Conservation (phyloP, 495 filamentous ascomycete genomes). For the Daldinia caldariorum region DNA sequence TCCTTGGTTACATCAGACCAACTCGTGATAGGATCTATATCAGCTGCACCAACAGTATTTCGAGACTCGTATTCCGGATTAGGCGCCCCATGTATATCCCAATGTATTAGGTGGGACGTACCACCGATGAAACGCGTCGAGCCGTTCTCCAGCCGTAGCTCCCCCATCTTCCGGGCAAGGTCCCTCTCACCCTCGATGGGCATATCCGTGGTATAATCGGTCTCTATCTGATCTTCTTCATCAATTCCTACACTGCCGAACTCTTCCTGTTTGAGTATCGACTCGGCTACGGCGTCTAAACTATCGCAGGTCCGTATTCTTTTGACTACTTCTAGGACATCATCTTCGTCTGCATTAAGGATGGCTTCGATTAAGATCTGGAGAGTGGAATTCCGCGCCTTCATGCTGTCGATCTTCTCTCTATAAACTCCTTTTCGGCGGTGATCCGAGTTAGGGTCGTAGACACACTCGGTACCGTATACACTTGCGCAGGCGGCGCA, state of each 20-base stretch:
- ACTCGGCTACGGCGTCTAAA: slow-evolving; percentile 87
- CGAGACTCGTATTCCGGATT: slow-evolving; percentile 60
- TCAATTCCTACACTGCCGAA: slow-evolving; percentile 53
- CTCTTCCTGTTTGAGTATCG: slow-evolving; percentile 67
- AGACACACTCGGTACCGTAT: slow-evolving; percentile 91
- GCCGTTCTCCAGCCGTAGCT: slow-evolving; percentile 86
- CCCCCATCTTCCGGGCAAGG: slow-evolving; percentile 91
- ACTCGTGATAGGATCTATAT: slow-evolving; percentile 73
- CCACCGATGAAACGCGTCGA: slow-evolving; percentile 93
- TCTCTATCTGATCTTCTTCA: slow-evolving; percentile 55
- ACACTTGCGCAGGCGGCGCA: slow-evolving; percentile 96
- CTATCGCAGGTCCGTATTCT: slow-evolving; percentile 93
- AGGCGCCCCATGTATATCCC: slow-evolving; percentile 62
- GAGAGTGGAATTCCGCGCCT: slow-evolving; percentile 86
- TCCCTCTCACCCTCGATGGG: slow-evolving; percentile 81
- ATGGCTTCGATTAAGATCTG: slow-evolving; percentile 94
- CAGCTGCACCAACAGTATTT: slow-evolving; percentile 55
- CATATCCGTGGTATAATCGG: slow-evolving; percentile 52
- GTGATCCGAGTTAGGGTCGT: slow-evolving; percentile 96
- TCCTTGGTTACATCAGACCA: slow-evolving; percentile 92
- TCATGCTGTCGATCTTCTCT: slow-evolving; percentile 89
- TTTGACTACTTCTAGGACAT: slow-evolving; percentile 80
- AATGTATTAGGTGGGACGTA: slow-evolving; percentile 90
- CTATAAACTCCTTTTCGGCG: slow-evolving; percentile 96
- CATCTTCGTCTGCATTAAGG: slow-evolving; percentile 85